A percentile compares a stretch with the other conserved stretches of the same genome.
These are phyloP conservation scores for Chlamydomonas incerta DNA, from an alignment of 139 green algal species.

Conservation along the genomic window DNA sequence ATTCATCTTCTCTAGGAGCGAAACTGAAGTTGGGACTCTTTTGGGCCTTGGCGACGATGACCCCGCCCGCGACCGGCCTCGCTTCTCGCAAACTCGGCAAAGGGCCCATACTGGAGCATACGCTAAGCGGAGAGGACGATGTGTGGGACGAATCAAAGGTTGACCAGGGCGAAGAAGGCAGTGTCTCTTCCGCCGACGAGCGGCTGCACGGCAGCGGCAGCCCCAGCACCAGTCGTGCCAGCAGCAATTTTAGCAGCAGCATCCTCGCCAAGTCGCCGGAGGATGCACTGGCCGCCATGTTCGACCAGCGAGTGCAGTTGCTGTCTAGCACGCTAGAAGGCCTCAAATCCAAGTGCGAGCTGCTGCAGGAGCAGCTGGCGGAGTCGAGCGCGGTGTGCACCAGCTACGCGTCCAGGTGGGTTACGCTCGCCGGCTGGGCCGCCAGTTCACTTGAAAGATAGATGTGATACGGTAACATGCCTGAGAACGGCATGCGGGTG, in stretches of 20 bases:
- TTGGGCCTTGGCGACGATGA: too few relatives aligned
- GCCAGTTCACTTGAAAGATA: too few relatives aligned
- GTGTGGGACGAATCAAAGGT: neutral
- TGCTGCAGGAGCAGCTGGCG: conserved; percentile 18
- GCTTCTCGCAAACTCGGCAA: neutral
- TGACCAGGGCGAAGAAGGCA: neutral
- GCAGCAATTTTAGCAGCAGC: conserved; percentile 29
- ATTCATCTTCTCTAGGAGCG: too few relatives aligned
- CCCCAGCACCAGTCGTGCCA: conserved; percentile 11
- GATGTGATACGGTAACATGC: too few relatives aligned
- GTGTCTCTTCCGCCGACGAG: neutral
- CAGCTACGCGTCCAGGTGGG: conserved; percentile 34
- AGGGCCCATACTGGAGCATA: neutral
- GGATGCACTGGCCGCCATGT: conserved; percentile 21
- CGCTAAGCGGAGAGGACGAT: neutral
- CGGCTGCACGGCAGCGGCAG: neutral
- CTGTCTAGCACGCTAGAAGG: conserved; percentile 39
- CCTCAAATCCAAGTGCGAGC: conserved; percentile 40
- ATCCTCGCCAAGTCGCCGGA: conserved; percentile 15
- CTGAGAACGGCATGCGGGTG: too few relatives aligned
- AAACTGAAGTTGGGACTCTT: too few relatives aligned
- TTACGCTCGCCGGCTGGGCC: neutral
- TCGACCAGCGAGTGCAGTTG: conserved; percentile 36
- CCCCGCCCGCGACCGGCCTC: too few relatives aligned
- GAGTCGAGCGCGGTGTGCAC: conserved; percentile 7